Evolutionary conservation across 169 alveolate genomes (phyloP).

Genomic region (Eimeria maxima): DNA sequence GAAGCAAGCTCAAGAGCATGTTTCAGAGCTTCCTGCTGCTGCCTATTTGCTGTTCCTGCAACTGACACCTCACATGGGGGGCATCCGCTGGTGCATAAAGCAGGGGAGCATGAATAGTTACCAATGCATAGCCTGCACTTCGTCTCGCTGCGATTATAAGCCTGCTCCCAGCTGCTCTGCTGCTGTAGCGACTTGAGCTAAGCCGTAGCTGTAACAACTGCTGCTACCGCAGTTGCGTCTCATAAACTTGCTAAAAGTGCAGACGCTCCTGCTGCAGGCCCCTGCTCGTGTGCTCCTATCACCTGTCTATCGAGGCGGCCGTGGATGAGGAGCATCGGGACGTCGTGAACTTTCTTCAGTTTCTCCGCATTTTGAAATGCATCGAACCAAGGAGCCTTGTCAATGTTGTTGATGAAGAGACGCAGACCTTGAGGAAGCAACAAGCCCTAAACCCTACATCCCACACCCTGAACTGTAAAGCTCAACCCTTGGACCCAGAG

Average conservation of each 20-base stretch:
- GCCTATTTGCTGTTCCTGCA: background rate
- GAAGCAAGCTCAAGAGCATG: background rate
- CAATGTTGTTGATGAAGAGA: constrained; percentile 82
- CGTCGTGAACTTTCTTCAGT: constrained; percentile 75
- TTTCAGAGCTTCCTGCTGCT: background rate
- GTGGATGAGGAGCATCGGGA: constrained; percentile 50
- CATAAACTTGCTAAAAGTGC: background rate
- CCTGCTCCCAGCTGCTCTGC: background rate
- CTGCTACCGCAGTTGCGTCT: background rate
- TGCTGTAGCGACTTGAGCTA: background rate
- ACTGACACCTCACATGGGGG: background rate
- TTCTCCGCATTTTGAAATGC: constrained; percentile 88
- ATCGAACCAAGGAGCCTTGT: constrained; percentile 89
- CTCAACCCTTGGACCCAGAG: background rate
- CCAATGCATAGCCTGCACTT: no score
- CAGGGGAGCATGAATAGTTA: no score
- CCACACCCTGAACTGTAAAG: background rate
- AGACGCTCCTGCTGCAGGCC: background rate
- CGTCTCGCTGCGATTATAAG: background rate
- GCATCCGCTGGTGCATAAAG: no score
- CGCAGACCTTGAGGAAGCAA: constrained; percentile 50
- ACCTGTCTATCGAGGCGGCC: constrained; percentile 72
- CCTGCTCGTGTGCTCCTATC: background rate
- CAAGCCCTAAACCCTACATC: constrained; percentile 13
- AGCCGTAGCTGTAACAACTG: background rate